Evolutionary conservation across 2,329 filamentous ascomycete genomes (phyloP).

Genomic region (Trichophyton mentagrophytes): DNA sequence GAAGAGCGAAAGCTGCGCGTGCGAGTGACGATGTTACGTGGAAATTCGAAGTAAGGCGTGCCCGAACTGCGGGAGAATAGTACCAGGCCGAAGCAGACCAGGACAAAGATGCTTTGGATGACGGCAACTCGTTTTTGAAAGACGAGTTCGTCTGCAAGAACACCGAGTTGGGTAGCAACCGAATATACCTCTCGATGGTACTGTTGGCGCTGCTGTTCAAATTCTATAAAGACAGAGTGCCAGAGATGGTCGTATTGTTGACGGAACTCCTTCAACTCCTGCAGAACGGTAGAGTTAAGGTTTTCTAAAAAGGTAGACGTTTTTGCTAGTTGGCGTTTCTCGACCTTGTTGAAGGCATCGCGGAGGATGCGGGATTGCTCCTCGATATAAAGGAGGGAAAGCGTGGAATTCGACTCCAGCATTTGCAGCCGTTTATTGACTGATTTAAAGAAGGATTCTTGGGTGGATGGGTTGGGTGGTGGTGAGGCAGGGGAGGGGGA

Average conservation of each 20-base stretch:
- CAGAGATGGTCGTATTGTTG: conserved; percentile 91
- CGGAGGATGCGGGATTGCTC: conserved; percentile 84
- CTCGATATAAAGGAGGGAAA: conserved; percentile 92
- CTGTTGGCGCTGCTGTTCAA: conserved; percentile 77
- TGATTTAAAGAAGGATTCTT: conserved; percentile 96
- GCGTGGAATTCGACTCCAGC: conserved; percentile 80
- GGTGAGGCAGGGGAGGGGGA: conserved; percentile 21
- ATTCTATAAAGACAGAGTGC: conserved; percentile 85
- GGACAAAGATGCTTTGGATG: conserved; percentile 72
- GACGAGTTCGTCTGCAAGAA: conserved; percentile 84
- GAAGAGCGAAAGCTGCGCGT: conserved; percentile 33
- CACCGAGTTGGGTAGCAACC: conserved; percentile 63
- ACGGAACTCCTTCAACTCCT: conserved; percentile 63
- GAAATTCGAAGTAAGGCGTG: conserved; percentile 34
- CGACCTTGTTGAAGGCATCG: conserved; percentile 73
- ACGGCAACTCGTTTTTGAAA: conserved; percentile 84
- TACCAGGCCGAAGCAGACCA: conserved; percentile 76
- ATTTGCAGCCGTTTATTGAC: conserved; percentile 85
- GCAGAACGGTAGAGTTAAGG: conserved; percentile 76
- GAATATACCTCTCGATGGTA: conserved; percentile 73
- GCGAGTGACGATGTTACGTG: conserved; percentile 35
- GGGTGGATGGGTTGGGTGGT: conserved; percentile 63
- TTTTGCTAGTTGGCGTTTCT: conserved; percentile 75
- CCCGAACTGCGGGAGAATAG: conserved; percentile 51
- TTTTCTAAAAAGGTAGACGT: conserved; percentile 68